A percentile compares a stretch with the other conserved stretches of the same genome.
Conservation (phyloP, 495 filamentous ascomycete species). For the Hypoxylon perforatum region DNA sequence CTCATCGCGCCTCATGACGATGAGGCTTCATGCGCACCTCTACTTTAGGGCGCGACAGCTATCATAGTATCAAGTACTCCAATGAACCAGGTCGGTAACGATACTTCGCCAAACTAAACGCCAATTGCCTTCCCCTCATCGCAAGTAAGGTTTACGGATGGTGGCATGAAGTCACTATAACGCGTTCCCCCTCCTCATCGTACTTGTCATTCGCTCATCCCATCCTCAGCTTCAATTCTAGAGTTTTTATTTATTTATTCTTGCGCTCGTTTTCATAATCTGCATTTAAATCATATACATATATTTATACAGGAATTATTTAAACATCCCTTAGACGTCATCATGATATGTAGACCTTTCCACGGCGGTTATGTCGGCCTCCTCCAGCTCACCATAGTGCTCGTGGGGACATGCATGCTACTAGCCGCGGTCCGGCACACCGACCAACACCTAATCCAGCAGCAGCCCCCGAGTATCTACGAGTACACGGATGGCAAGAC, state of each 20-base stretch:
- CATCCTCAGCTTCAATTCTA: background rate
- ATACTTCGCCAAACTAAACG: background rate
- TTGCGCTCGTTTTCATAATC: constrained; percentile 8
- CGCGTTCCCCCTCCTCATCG: constrained; percentile 2
- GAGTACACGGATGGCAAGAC: constrained; percentile 39
- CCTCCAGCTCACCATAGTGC: constrained; percentile 9
- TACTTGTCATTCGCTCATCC: constrained; percentile 5
- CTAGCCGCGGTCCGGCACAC: constrained; percentile 27
- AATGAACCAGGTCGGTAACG: background rate
- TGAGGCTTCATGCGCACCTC: constrained; percentile 2
- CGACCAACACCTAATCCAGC: constrained; percentile 5
- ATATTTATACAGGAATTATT: background rate
- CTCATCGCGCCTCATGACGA: background rate
- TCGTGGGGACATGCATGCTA: constrained; percentile 26
- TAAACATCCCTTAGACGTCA: background rate
- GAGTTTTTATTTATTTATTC: background rate
- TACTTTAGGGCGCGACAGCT: background rate
- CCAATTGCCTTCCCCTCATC: background rate
- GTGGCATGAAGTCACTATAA: constrained; percentile 14
- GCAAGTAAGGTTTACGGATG: background rate
- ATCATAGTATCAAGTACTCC: background rate
- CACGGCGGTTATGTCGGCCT: constrained; percentile 3
- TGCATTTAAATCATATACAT: background rate
- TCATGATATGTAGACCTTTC: constrained; percentile 15
- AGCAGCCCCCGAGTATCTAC: constrained; percentile 19